Evolutionary conservation across 164 flowering plant genomes (phyloP).

Genomic region (Pachysandra terminalis): DNA sequence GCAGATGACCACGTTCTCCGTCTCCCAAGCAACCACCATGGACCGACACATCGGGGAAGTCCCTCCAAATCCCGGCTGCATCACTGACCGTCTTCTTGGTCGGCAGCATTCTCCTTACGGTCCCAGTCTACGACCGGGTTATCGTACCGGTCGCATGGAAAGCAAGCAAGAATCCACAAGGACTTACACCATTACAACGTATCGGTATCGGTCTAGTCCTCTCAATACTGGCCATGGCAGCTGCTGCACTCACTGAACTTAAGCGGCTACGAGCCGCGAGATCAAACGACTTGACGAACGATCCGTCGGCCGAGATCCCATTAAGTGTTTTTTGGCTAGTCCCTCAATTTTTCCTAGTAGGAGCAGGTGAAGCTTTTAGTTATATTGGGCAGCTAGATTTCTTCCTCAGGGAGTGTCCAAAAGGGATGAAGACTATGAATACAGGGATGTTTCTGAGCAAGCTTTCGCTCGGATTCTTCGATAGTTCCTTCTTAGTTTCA

Average conservation of each 20-base stretch:
- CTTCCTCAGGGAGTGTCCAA: conserved; percentile 76
- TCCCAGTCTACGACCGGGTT: conserved; percentile 63
- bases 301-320: conserved; percentile 41
- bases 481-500: conserved; percentile 60
- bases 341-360: conserved; percentile 75
- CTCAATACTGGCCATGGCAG: conserved; percentile 61
- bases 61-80: conserved; percentile 70
- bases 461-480: conserved; percentile 69
- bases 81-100: conserved; percentile 79
- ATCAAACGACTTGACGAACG: conserved; percentile 26
- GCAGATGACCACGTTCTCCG: conserved; percentile 86
- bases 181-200: conserved; percentile 66
- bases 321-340: conserved; percentile 64
- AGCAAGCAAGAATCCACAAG: conserved; percentile 47
- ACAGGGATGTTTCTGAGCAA: conserved; percentile 80
- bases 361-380: conserved; percentile 73
- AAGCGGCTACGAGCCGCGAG: conserved; percentile 46
- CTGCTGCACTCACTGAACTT: conserved; percentile 62
- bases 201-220: conserved; percentile 64
- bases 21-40: conserved; percentile 84
- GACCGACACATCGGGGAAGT: conserved; percentile 52
- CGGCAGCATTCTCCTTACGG: conserved; percentile 64
- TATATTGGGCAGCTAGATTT: conserved; percentile 80
- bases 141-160: conserved; percentile 40
- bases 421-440: conserved; percentile 93